Conservation (phyloP, 139 green algal genomes). For the Nannochloris sp. region DNA sequence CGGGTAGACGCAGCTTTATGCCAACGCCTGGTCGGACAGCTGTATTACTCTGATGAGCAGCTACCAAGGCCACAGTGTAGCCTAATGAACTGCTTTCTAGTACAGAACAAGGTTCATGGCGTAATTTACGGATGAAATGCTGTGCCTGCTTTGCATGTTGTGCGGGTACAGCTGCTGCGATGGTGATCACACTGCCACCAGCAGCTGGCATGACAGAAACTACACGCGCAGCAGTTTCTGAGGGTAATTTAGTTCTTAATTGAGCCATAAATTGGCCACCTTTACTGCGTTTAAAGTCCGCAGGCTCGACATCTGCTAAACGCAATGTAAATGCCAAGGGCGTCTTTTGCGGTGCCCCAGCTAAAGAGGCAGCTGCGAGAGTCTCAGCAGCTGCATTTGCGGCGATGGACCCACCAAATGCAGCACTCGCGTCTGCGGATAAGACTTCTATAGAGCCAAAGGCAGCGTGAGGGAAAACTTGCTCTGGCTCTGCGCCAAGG, state of each 20-base stretch:
- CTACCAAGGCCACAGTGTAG: neutral
- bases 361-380: neutral
- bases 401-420: neutral
- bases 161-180: neutral
- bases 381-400: slow-evolving; percentile 7
- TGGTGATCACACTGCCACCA: neutral
- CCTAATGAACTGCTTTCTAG: neutral
- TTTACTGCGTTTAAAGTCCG: neutral
- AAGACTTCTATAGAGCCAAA: slow-evolving; percentile 12
- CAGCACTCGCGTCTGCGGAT: neutral
- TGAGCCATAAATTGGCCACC: neutral
- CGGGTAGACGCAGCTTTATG: no score
- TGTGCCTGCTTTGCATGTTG: neutral
- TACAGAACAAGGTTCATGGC: neutral
- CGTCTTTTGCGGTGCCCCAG: neutral
- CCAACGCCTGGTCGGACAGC: no score
- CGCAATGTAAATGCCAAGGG: neutral
- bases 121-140: neutral
- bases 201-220: neutral
- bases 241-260: neutral
- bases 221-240: neutral
- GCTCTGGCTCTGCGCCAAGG: slow-evolving; percentile 13
- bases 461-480: slow-evolving; percentile 12
- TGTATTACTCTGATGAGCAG: neutral
- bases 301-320: neutral